Evolutionary conservation across 163 green algal species (phyloP), one percentile per base, ranked within the genome.

Genomic region (Volvox carteri): DNA sequence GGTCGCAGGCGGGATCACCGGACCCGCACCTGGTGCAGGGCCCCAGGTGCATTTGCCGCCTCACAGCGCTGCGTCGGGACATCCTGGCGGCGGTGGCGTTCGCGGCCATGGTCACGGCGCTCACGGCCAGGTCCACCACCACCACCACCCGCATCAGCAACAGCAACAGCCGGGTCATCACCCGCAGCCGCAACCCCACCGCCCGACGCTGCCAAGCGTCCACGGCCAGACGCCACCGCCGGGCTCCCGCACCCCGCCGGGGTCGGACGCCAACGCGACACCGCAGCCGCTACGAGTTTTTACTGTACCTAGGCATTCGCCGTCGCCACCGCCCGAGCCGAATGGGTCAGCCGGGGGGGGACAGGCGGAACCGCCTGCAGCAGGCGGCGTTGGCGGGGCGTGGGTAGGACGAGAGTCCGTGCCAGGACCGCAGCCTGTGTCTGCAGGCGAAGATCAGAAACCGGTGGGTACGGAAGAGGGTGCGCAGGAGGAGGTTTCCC

Each of bases 181-280:
- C 28, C 54, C 5, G 7, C 23, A 75, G 2, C 12, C 65, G 3
- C 30, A 75, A 75, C 65, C 28, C 23, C 65, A 75, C 8, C n/a
- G 70, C 39, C 73, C 23, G 44, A 65, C 73, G 25, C 25, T 80
- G 23, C 28, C 70, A 12, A 54, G 8, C 41, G 39, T 44, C 1
- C 41, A 80, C 25, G 44, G 73, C 73, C n/a, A 37, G 7, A 80
- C 73, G 28, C 73, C 73, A 25, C 73, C 42, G 23, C 73, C 42
- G 19, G 30, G 62, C 62, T 73, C 28, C 18, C 65, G 4, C 65
- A 46, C 65, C 16, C 65, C n/a, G 25, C 65, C 30, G 30, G 11
- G 1, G 9, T 3, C 30, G 35, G 65, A 75, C 30, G 65, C 65
- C 25, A 33, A 9, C 33, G 33, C 65, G 35, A 44, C 65, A 5